A percentile compares a stretch with the other conserved stretches of the same genome.
phyloP scores from a whole-genome alignment of 2,329 filamentous ascomycete genomes.

The Penicillium sp. region DNA sequence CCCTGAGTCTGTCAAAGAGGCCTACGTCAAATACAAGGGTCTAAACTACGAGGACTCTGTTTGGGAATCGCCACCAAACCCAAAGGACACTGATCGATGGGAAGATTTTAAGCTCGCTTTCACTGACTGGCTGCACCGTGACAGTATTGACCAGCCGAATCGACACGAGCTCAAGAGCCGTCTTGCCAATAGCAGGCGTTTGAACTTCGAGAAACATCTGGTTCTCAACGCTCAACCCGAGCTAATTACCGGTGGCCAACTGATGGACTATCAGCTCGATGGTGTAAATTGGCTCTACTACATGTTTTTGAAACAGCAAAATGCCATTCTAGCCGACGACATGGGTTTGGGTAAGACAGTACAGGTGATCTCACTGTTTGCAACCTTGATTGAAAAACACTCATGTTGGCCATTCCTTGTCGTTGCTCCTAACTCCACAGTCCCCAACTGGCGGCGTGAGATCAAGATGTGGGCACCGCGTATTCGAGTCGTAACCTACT shows the following conservation, averaged over 20 bases:
- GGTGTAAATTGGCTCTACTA: conserved; percentile 94
- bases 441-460: conserved; percentile 95
- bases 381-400: conserved; percentile 69
- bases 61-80: conserved; percentile 79
- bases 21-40: conserved; percentile 89
- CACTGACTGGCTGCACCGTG: conserved; percentile 79
- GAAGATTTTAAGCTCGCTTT: conserved; percentile 81
- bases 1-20: conserved; percentile 70
- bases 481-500: conserved; percentile 88
- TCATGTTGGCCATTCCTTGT: conserved; percentile 89
- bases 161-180: conserved; percentile 64
- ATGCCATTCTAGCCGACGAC: conserved; percentile 91
- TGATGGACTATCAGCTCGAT: conserved; percentile 93
- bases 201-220: conserved; percentile 67
- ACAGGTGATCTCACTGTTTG: conserved; percentile 82
- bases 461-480: conserved; percentile 91
- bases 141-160: conserved; percentile 68
- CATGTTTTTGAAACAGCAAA: conserved; percentile 80
- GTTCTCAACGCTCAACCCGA: conserved; percentile 73
- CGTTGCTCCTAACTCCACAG: conserved; percentile 92
- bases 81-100: conserved; percentile 67
- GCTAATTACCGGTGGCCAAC: conserved; percentile 72
- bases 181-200: conserved; percentile 66
- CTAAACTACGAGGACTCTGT: conserved; percentile 87
- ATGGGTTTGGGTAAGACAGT: conserved; percentile 99